These are phyloP conservation scores for Collybiopsis luxurians DNA, from an alignment of 768 basidiomycete species.

Conservation along the genomic window DNA sequence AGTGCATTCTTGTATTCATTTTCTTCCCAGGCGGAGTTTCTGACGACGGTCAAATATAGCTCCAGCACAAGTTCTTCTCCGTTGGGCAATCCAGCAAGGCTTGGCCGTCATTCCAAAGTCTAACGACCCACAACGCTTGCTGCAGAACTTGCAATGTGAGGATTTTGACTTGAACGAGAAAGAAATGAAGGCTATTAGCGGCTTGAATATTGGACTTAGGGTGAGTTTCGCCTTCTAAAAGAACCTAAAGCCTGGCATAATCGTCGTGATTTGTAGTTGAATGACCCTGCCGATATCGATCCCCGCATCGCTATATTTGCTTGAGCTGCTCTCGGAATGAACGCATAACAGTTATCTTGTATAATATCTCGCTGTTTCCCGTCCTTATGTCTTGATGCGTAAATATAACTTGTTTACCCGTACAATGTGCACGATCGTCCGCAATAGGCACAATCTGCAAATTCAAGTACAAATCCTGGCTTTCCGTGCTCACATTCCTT, in stretches of 20 bases:
- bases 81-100: conserved; percentile 77
- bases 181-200: conserved; percentile 44
- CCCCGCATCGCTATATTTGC: conserved; percentile 68
- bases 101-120: conserved; percentile 79
- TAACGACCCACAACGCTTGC: conserved; percentile 42
- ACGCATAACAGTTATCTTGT: background rate
- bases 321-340: conserved; percentile 38
- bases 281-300: conserved; percentile 69
- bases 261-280: too few species aligned
- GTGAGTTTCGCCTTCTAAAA: too few species aligned
- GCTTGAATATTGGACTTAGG: conserved; percentile 55
- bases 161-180: conserved; percentile 47
- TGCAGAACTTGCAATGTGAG: conserved; percentile 51
- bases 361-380: background rate
- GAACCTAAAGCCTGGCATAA: too few species aligned
- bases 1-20: too few species aligned
- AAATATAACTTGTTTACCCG: too few species aligned
- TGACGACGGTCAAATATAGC: conserved; percentile 29
- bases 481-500: too few species aligned
- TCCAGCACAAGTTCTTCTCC: conserved; percentile 68
- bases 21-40: too few species aligned
- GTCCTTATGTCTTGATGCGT: too few species aligned
- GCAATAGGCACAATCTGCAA: conserved; percentile 18
- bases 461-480: too few species aligned
- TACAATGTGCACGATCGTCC: background rate